These are phyloP conservation scores for Lathyrus aphaca DNA, from an alignment of 306 rosid genomes.

Conservation along the genomic window DNA sequence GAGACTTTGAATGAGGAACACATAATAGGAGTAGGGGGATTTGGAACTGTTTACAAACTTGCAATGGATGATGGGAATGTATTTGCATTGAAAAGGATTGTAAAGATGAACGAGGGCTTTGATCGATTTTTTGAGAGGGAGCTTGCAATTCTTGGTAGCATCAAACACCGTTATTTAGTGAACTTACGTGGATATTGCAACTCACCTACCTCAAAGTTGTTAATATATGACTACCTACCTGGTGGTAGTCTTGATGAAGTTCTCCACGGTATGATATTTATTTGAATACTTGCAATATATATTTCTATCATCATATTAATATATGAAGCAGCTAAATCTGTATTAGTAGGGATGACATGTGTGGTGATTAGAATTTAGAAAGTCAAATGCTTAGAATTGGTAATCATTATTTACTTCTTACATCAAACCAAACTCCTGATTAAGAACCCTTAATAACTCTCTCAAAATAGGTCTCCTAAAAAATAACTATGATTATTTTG, in stretches of 20 bases:
- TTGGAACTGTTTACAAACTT: conserved; percentile 94
- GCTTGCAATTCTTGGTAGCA: conserved; percentile 97
- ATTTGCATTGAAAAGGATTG: conserved; percentile 92
- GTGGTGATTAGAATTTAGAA: conserved; percentile 24
- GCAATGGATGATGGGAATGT: conserved; percentile 97
- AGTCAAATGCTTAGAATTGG: not conserved
- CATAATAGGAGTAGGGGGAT: conserved; percentile 93
- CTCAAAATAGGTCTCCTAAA: conserved; percentile 12
- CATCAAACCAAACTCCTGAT: conserved; percentile 14
- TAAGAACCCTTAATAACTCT: conserved; percentile 10
- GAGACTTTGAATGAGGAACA: conserved; percentile 92
- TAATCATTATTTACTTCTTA: conserved; percentile 28
- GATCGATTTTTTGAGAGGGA: conserved; percentile 98
- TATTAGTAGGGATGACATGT: conserved; percentile 22
- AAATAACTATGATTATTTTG: not conserved
- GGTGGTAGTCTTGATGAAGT: conserved; percentile 99
- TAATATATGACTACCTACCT: conserved; percentile 88
- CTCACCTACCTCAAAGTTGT: conserved; percentile 92
- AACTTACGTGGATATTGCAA: conserved; percentile 97
- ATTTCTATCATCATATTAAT: conserved; percentile 34
- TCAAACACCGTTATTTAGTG: conserved; percentile 94
- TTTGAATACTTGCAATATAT: conserved; percentile 18
- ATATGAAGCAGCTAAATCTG: conserved; percentile 21
- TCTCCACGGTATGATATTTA: conserved; percentile 75
- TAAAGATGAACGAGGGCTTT: conserved; percentile 90